Conservation (phyloP, 2,329 filamentous ascomycete species). For the Arthrobotrys megalospora region DNA sequence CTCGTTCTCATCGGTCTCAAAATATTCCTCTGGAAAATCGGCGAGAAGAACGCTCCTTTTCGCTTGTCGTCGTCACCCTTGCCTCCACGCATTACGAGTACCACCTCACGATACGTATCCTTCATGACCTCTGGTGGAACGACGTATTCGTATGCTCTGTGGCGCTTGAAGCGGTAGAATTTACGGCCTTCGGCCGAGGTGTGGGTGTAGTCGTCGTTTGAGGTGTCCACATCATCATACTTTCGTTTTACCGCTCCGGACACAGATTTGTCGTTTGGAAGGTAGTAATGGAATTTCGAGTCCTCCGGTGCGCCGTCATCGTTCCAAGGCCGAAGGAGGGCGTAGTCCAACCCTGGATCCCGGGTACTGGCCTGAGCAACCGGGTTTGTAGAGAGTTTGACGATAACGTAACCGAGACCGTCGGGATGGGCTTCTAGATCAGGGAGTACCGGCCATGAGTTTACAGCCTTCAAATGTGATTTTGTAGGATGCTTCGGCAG, state of each 20-base stretch:
- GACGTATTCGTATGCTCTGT: conserved; percentile 74
- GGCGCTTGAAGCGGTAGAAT: conserved; percentile 75
- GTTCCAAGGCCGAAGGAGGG: conserved; percentile 75
- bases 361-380: conserved; percentile 73
- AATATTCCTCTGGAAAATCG: conserved; percentile 68
- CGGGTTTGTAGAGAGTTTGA: conserved; percentile 79
- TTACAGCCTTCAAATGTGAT: conserved; percentile 71
- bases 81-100: conserved; percentile 73
- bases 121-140: conserved; percentile 72
- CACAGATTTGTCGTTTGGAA: conserved; percentile 71
- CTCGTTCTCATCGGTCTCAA: conserved; percentile 56
- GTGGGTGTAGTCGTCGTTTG: conserved; percentile 72
- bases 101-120: conserved; percentile 70
- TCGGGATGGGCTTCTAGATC: conserved; percentile 80
- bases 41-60: conserved; percentile 78
- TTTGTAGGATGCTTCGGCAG: conserved; percentile 65
- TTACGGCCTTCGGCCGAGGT: conserved; percentile 69
- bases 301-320: conserved; percentile 72
- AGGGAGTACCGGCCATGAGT: conserved; percentile 75
- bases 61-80: conserved; percentile 72
- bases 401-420: conserved; percentile 77
- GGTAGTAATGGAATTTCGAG: conserved; percentile 77
- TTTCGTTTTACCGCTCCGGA: conserved; percentile 74
- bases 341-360: conserved; percentile 72
- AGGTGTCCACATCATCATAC: conserved; percentile 73